phyloP scores from a whole-genome alignment of 148 eudicot genomes.

The Mesembryanthemum crystallinum region DNA sequence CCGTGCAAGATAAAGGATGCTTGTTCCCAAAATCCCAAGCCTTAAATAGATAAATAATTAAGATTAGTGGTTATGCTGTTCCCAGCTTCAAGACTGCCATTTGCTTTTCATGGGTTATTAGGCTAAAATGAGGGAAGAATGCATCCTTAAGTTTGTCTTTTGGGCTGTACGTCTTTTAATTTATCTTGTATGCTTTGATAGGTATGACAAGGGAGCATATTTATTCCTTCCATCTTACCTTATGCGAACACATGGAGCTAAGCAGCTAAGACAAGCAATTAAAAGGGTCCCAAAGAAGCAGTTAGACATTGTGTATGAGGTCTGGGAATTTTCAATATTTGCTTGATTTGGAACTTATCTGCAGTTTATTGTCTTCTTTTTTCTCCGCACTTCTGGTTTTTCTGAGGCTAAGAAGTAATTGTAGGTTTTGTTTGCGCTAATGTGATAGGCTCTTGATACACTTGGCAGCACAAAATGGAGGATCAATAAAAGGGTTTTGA shows the following conservation, averaged over 20 bases:
- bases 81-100: neutral
- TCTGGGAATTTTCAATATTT: slow-evolving; percentile 24
- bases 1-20: neutral
- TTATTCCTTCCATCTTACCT: slow-evolving; percentile 78
- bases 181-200: slow-evolving; percentile 24
- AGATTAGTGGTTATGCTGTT: neutral
- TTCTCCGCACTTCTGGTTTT: neutral
- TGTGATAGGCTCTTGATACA: slow-evolving; percentile 71
- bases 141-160: neutral
- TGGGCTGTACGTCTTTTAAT: neutral
- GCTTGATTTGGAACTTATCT: neutral
- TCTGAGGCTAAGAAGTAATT: neutral
- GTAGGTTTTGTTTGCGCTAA: neutral
- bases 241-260: slow-evolving; percentile 95
- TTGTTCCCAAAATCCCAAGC: neutral
- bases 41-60: neutral
- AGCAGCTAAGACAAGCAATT: slow-evolving; percentile 65
- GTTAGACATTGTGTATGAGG: slow-evolving; percentile 64
- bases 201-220: slow-evolving; percentile 76
- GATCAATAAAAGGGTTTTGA: slow-evolving; percentile 69
- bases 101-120: slow-evolving; percentile 1
- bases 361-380: neutral
- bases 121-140: neutral
- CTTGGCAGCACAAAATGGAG: slow-evolving; percentile 93
- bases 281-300: slow-evolving; percentile 53